Conservation (phyloP, 108 stramenopile genomes). For the Chaetoceros tenuissimus region DNA sequence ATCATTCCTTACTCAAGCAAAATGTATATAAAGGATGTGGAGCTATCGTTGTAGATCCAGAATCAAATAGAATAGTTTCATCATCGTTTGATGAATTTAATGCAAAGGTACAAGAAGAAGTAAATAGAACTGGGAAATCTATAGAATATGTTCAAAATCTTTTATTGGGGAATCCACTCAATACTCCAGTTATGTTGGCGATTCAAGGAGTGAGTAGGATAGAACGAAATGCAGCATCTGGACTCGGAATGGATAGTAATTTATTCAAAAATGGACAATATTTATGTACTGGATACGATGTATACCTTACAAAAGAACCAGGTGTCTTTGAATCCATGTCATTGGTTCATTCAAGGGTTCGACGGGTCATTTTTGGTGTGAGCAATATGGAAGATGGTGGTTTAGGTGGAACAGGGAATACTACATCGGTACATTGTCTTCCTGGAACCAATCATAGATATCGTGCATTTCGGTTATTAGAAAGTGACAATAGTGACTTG, state of each 20-base stretch:
- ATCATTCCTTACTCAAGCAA: slow-evolving; percentile 4
- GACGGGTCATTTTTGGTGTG: slow-evolving; percentile 50
- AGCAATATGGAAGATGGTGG: slow-evolving; percentile 27
- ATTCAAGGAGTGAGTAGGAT: slow-evolving; percentile 69
- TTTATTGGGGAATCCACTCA: slow-evolving; percentile 36
- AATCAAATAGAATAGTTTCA: slow-evolving; percentile 24
- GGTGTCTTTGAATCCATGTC: slow-evolving; percentile 74
- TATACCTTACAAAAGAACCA: slow-evolving; percentile 58
- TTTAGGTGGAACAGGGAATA: slow-evolving; percentile 21
- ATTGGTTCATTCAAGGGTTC: slow-evolving; percentile 57
- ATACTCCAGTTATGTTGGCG: slow-evolving; percentile 55
- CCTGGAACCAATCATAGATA: slow-evolving; percentile 79
- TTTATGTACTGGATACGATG: slow-evolving; percentile 71
- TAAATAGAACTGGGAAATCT: not conserved
- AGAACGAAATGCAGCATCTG: slow-evolving; percentile 46
- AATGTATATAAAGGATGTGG: slow-evolving; percentile 7
- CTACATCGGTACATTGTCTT: slow-evolving; percentile 40
- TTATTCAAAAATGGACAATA: slow-evolving; percentile 32
- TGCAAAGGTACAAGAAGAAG: slow-evolving; percentile 1
- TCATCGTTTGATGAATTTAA: slow-evolving; percentile 19
- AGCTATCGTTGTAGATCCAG: slow-evolving; percentile 38
- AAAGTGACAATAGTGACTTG: not conserved
- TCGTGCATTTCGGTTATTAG: slow-evolving; percentile 38
- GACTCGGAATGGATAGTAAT: slow-evolving; percentile 34
- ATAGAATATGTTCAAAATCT: slow-evolving; percentile 4